Evolutionary conservation across 2,329 filamentous ascomycete species (phyloP), one percentile per base, ranked within the genome.

Genomic region (Talaromyces sp.): DNA sequence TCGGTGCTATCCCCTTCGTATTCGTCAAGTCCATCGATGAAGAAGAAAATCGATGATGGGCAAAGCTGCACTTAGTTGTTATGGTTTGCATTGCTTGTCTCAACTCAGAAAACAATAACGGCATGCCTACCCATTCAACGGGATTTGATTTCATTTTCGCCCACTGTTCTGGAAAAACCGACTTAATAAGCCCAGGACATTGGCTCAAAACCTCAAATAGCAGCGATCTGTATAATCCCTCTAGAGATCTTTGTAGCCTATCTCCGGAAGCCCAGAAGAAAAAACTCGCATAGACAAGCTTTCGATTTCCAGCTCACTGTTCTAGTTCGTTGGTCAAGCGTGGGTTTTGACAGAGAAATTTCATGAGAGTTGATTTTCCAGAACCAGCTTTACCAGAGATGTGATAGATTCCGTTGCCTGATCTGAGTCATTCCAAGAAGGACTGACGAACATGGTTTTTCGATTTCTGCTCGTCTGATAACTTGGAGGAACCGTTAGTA

Each of bases 311-410:
- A 0, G 79, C 74, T 81, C 81, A 84, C 0, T 65, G 41, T 3
- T 71, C 41, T 0, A 83, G 70, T 24, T 67, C 65, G 3, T 71
- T 37, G 8, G 52, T 65, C 3, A 76, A 75, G 1, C 66, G 66
- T 1, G 67, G n/a, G 27, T 76, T 69, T 33, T 75, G 68, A 57
- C 65, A 73, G 3, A 81, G 70, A 60, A 77, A 77, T 63, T 81
- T 82, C 78, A 83, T 81, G n/a, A 83, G 65, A 0, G 80, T 83
- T 0, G 81, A 82, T 63, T 83, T 83, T 7, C 81, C 81, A 13
- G 79, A 79, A 19, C 81, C 81, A 0, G 81, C 76, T 56, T 81
- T 83, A 1, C 82, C 82, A 27, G 74, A 75, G 16, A 83, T 75
- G 75, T 79, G 81, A 66, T 72, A 79, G 1, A 75, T 56, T 2